Conservation (phyloP, 2,329 filamentous ascomycete genomes). For the Exutisphaerella laricina region DNA sequence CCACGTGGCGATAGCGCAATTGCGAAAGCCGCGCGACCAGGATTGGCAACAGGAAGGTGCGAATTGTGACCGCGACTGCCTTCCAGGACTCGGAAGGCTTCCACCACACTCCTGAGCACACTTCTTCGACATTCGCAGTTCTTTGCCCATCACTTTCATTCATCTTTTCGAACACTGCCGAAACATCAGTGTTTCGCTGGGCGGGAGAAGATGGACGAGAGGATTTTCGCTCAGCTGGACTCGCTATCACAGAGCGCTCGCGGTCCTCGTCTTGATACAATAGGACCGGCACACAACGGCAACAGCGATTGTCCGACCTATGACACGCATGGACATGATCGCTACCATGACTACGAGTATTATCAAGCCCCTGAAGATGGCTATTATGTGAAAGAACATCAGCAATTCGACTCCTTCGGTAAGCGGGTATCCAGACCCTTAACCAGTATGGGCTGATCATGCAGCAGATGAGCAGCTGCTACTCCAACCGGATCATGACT, state of each 20-base stretch:
- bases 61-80: too few relatives aligned
- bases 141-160: too few relatives aligned
- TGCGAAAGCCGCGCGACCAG: conserved; percentile 4
- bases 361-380: conserved; percentile 7
- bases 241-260: conserved; percentile 21
- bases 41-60: too few relatives aligned
- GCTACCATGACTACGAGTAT: conserved; percentile 4
- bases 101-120: too few relatives aligned
- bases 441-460: conserved; percentile 11
- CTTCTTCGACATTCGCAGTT: too few relatives aligned
- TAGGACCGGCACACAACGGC: conserved; percentile 1
- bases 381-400: conserved; percentile 11
- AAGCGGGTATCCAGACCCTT: conserved; percentile 5
- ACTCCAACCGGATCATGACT: conserved; percentile 29
- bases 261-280: conserved; percentile 1
- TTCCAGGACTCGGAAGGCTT: too few relatives aligned
- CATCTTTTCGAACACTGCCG: too few relatives aligned
- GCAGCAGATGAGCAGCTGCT: conserved; percentile 34
- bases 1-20: too few relatives aligned
- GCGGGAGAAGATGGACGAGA: conserved; percentile 26
- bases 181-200: too few relatives aligned
- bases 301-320: conserved; percentile 9
- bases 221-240: conserved; percentile 28
- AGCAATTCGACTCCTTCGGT: conserved; percentile 48
- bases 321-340: conserved; percentile 8